phyloP scores from a whole-genome alignment of 208 protist genomes.

The Trypanosoma rangeli region DNA sequence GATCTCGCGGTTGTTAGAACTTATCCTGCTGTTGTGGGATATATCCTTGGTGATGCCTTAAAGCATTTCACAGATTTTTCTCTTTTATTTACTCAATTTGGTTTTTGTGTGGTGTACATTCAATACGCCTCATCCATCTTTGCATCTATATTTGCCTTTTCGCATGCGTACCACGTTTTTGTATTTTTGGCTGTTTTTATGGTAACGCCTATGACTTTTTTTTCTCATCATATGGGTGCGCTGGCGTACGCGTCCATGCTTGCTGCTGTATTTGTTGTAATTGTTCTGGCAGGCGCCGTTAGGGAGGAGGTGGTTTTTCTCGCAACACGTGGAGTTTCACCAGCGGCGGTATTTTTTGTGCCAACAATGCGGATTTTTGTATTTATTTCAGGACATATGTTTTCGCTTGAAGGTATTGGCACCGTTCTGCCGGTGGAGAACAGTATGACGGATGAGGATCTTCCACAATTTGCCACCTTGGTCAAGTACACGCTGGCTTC shows the following conservation, averaged over 20 bases:
- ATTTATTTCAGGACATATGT: conserved; percentile 81
- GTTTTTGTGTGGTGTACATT: conserved; percentile 82
- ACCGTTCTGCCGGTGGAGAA: conserved; percentile 81
- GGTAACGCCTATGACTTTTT: conserved; percentile 73
- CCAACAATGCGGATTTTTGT: conserved; percentile 50
- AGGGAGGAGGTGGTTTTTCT: conserved; percentile 49
- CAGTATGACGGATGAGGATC: conserved; percentile 52
- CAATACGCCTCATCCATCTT: conserved; percentile 83
- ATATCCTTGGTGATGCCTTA: conserved; percentile 56
- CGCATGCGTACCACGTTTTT: conserved; percentile 43
- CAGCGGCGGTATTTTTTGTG: conserved; percentile 29
- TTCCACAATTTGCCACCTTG: conserved; percentile 36
- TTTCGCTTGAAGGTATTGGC: conserved; percentile 77
- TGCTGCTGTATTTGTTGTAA: conserved; percentile 52
- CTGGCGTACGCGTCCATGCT: conserved; percentile 66
- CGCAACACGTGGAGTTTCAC: conserved; percentile 36
- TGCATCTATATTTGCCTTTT: conserved; percentile 35
- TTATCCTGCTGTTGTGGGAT: conserved; percentile 74
- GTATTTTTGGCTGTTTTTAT: conserved; percentile 46
- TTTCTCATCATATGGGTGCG: conserved; percentile 56
- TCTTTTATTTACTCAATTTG: conserved; percentile 86
- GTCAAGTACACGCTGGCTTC: conserved; percentile 55
- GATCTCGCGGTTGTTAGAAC: conserved; percentile 55
- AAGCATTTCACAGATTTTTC: conserved; percentile 63
- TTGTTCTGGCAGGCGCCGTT: conserved; percentile 57